These are phyloP conservation scores for Rhynchospora pubera DNA, from an alignment of 176 grass and related monocot genomes.

Conservation along the genomic window DNA sequence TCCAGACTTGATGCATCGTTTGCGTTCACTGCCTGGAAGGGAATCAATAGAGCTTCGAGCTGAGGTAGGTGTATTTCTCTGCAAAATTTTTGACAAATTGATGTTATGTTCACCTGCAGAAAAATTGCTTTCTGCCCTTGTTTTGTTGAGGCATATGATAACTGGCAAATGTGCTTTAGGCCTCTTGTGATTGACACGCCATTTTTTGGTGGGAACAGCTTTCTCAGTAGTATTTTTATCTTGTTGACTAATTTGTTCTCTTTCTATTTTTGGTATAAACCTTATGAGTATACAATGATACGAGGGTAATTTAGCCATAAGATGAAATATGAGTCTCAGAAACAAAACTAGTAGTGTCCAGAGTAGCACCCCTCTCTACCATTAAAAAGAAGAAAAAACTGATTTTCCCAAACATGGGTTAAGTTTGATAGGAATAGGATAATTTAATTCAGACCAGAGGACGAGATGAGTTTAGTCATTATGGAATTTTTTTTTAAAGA, in stretches of 20 bases:
- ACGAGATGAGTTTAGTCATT: background rate
- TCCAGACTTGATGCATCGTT: conserved; percentile 73
- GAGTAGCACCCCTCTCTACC: background rate
- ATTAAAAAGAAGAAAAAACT: background rate
- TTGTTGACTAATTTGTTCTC: background rate
- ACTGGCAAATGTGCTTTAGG: background rate
- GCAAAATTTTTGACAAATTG: background rate
- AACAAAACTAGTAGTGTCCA: no score
- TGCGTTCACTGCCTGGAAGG: conserved; percentile 69
- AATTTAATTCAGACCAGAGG: background rate
- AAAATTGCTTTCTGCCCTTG: background rate
- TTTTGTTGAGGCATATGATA: background rate
- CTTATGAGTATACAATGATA: background rate
- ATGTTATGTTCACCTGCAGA: background rate
- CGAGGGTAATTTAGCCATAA: background rate
- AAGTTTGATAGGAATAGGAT: background rate
- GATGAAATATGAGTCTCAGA: background rate
- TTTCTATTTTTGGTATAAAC: background rate
- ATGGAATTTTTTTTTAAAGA: background rate
- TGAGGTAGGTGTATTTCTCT: conserved; percentile 39
- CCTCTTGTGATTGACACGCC: background rate
- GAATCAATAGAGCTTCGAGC: conserved; percentile 77
- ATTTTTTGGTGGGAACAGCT: background rate
- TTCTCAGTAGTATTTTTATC: background rate
- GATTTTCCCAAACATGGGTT: background rate